These are phyloP conservation scores for Cucurbita maxima DNA, from an alignment of 306 rosid species.

Conservation along the genomic window DNA sequence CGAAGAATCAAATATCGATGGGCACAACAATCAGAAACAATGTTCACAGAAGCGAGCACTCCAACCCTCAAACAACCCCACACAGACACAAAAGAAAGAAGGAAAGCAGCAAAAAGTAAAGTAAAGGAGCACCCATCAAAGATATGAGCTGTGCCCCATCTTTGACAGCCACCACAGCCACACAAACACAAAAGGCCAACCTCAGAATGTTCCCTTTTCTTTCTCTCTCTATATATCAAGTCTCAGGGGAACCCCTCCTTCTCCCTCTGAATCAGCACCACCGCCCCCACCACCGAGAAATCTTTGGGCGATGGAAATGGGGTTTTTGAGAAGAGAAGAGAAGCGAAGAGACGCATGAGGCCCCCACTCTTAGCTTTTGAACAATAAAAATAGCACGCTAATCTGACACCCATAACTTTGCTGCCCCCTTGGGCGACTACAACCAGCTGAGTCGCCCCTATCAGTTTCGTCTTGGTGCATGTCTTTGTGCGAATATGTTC, in stretches of 20 bases:
- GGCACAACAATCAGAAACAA: conserved; percentile 22
- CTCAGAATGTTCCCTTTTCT: conserved; percentile 51
- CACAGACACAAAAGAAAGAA: conserved; percentile 12
- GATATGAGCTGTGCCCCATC: conserved; percentile 58
- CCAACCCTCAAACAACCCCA: neutral
- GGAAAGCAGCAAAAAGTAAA: conserved; percentile 9
- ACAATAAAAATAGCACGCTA: conserved; percentile 33
- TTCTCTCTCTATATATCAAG: conserved; percentile 1
- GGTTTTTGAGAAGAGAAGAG: neutral
- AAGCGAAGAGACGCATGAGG: conserved; percentile 9
- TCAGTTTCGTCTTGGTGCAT: conserved; percentile 6
- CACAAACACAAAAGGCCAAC: conserved; percentile 55
- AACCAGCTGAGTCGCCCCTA: conserved; percentile 6
- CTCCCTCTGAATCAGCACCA: conserved; percentile 64
- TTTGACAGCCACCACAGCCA: conserved; percentile 65
- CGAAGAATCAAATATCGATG: conserved; percentile 17
- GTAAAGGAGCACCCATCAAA: conserved; percentile 22
- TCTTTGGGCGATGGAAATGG: conserved; percentile 1
- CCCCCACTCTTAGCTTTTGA: conserved; percentile 8
- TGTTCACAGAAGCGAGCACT: neutral
- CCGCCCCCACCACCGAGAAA: conserved; percentile 28
- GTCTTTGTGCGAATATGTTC: conserved; percentile 2
- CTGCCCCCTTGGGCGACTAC: conserved; percentile 19
- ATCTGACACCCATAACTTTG: conserved; percentile 42
- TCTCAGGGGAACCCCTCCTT: neutral